Evolutionary conservation across 371 early-diverging fungal genomes (phyloP), one percentile per base, ranked within the genome.

Genomic region (Gilbertella persicaria): DNA sequence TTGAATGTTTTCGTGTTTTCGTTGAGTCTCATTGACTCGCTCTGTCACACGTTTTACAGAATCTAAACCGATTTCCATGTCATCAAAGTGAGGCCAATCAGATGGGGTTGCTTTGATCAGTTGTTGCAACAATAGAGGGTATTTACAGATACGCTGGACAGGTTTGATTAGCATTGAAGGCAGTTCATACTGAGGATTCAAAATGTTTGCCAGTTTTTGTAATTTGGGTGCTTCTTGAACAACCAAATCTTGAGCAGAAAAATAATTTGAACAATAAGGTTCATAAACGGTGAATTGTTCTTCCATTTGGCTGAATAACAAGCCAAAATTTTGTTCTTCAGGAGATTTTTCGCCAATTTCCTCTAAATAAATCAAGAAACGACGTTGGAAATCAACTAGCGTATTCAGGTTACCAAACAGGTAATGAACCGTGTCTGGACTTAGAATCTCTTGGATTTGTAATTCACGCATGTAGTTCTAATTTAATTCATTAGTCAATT

Each of bases 71-170:
- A 80, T 75, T 25, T 82, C 69, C 57, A 96, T 78, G 61, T 96
- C 95, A 12, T 75, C 66, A 52, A 79, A 81, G 60, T 85, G 75
- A 2, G 88, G 87, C 62, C 90, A 88, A 20, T 83, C 76, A 30
- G 78, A 65, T 28, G 86, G 78, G 16, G 88, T 87, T 50, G 79
- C 73, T 71, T 93, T 93, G 63, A 92, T 73, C 54, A 96, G 78
- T 61, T 94, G 92, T 52, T 84, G 78, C 60, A 98, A 75, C 29
- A 96, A 80, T 23, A 96, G 70, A 24, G 95, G 95, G 74, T 98
- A 99, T 80, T 94, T 96, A 81, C 96, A 95, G 49, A 98, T 89
- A 51, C 99, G 87, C 73, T 99, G 98, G 2, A 98, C 88, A 4
- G 99, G 99, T 68, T 95, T 94, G 71, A 99, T 96, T 40, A 99